Conservation (phyloP, 2,329 filamentous ascomycete genomes). For the Pestalotiopsis sp. region DNA sequence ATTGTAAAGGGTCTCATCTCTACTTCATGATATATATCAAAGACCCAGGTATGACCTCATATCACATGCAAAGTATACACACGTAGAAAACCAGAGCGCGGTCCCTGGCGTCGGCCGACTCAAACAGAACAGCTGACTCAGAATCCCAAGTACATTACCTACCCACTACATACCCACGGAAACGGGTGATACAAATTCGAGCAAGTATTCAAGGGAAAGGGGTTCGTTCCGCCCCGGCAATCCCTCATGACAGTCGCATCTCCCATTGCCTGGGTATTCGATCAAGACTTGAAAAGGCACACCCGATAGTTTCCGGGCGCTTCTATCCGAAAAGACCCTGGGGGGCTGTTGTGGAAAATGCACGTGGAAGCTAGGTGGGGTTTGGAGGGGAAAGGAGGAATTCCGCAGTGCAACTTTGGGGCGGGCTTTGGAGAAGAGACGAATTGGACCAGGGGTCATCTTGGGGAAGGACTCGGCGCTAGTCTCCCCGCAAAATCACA, state of each 20-base stretch:
- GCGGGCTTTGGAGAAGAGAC: too few relatives aligned
- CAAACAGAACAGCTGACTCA: not conserved
- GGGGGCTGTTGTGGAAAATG: not conserved
- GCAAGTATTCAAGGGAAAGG: not conserved
- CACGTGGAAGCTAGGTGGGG: not conserved
- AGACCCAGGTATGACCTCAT: not conserved
- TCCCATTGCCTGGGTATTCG: not conserved
- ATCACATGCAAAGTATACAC: not conserved
- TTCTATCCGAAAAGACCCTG: not conserved
- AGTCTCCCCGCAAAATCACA: slow-evolving; percentile 57
- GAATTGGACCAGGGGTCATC: too few relatives aligned
- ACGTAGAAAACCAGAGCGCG: not conserved
- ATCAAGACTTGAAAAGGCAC: not conserved
- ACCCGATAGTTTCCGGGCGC: not conserved
- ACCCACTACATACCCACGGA: not conserved
- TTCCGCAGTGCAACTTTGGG: too few relatives aligned
- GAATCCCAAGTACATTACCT: not conserved
- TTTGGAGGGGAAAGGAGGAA: not conserved
- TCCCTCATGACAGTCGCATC: not conserved
- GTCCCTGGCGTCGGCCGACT: not conserved
- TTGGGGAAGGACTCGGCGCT: not conserved
- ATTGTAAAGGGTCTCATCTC: too few relatives aligned
- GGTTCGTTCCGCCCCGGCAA: not conserved
- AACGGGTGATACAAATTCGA: not conserved
- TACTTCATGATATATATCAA: too few relatives aligned